phyloP scores from a whole-genome alignment of 148 eudicot species.

The Chenopodium quinoa region DNA sequence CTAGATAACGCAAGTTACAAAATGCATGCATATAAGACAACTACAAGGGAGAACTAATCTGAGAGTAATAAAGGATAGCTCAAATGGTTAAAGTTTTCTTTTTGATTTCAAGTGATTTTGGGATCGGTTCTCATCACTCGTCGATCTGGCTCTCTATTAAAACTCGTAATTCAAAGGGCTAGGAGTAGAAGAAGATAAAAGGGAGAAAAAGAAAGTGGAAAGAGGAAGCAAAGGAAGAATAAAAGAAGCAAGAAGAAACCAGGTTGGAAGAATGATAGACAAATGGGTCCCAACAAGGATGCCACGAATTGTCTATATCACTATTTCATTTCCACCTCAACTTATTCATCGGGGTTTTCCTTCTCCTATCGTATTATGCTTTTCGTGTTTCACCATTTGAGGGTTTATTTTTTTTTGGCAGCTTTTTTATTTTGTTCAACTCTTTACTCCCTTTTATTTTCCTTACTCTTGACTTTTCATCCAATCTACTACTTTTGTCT shows the following conservation, averaged over 20 bases:
- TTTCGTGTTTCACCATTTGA: constrained; percentile 20
- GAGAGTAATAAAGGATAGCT: too few species aligned
- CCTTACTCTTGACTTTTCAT: not conserved
- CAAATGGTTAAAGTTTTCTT: too few species aligned
- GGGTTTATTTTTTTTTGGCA: not conserved
- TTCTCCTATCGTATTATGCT: constrained; percentile 1
- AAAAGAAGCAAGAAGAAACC: not conserved
- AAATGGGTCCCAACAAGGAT: constrained; percentile 1
- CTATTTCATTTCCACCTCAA: constrained; percentile 8
- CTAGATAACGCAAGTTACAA: too few species aligned
- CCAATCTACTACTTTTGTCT: not conserved
- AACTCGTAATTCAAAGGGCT: too few species aligned
- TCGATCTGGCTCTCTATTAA: too few species aligned
- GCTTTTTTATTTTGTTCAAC: not conserved
- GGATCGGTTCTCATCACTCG: too few species aligned
- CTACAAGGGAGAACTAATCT: too few species aligned
- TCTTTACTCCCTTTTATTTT: not conserved
- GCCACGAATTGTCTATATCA: constrained; percentile 24
- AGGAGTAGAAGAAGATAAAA: too few species aligned
- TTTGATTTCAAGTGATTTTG: too few species aligned
- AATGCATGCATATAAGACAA: too few species aligned
- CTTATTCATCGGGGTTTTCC: constrained; percentile 5
- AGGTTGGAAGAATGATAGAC: not conserved
- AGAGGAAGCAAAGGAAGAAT: not conserved
- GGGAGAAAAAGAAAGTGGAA: not conserved